Conservation (phyloP, 2,329 filamentous ascomycete species). For the Fonsecaea pedrosoi region DNA sequence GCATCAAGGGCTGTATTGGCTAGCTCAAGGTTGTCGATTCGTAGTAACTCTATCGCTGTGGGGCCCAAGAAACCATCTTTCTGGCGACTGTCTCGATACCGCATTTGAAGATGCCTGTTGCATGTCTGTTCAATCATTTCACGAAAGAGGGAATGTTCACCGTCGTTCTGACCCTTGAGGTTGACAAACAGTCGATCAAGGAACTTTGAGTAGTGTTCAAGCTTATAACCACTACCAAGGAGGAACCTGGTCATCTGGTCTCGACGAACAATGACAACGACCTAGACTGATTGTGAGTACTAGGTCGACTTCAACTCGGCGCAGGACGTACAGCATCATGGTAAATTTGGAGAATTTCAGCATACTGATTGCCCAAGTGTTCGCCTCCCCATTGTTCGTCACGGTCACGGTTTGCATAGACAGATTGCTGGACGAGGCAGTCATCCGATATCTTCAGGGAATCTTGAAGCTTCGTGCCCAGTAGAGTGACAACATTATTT, state of each 20-base stretch:
- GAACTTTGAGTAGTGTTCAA: background rate
- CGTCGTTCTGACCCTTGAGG: background rate
- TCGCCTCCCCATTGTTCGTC: constrained; percentile 16
- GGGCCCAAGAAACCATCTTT: constrained; percentile 21
- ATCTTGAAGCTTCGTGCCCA: background rate
- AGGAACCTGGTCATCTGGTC: constrained; percentile 9
- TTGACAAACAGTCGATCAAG: background rate
- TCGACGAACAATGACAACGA: constrained; percentile 20
- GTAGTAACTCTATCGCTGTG: constrained; percentile 9
- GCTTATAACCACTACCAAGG: background rate
- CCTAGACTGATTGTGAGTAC: constrained; percentile 21
- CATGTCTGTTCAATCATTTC: constrained; percentile 21
- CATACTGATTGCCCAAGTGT: constrained; percentile 15
- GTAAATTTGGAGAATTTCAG: constrained; percentile 16
- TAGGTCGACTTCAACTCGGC: constrained; percentile 8
- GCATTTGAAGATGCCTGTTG: constrained; percentile 12
- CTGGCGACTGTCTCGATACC: background rate
- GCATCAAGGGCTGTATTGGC: background rate
- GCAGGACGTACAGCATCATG: constrained; percentile 20
- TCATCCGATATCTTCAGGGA: background rate
- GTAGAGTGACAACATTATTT: background rate
- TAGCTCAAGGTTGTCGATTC: background rate
- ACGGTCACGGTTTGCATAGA: constrained; percentile 14
- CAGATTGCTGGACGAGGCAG: background rate
- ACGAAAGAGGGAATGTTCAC: constrained; percentile 16